Base-by-base conservation (phyloP, 2,329 filamentous ascomycete species). In the Penicillium palitans region DNA sequence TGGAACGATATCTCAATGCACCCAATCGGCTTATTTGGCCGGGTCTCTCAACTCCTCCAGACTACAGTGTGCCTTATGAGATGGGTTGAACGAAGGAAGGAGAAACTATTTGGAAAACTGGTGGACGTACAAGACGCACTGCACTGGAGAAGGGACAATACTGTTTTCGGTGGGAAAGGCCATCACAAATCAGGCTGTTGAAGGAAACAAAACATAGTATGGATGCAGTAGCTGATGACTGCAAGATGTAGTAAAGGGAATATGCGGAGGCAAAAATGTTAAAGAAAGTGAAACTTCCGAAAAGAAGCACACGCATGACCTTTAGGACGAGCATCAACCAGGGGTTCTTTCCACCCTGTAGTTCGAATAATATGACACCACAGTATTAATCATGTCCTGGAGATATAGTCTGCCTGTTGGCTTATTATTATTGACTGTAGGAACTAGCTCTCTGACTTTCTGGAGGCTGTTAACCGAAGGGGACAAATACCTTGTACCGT, bases 111-210 rank as follows among this genome's bases (percentile, higher is more conserved):
- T 66, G 57, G 58, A 54, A 4, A 45, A 62, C 59, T 5, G 60
- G 61, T 8, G 46, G 7, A 2, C 55, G 57, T 9, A 48, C 17
- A 17, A 60, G 57, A 57, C 29, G 37, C 17, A 64, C 17, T 37
- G 63, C 63, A 41, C 47, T 63, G 12, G 31, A 62, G 40, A 58
- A 58, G 12, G 61, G 60, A 29, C 65, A 63, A 41, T 66, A 62
- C 55, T 59, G 55, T 19, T 68, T 65, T 51, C 47, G 37, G 15
- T 64, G 59, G 60, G 35, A 67, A 51, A 62, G 65, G 21, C 58
- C 57, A 33, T 56, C 56, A 47, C 61, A 58, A 45, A 61, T 45
- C 31, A 50, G 47, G 17, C 12, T 50, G 24, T 27, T 39, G 17
- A 27, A 27, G 21, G 27, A 27, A 6, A 12, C n/a, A 1, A 15